Evolutionary conservation across 768 basidiomycete species (phyloP), one percentile per base, ranked within the genome.

Genomic region (Leucosporidium scottii): DNA sequence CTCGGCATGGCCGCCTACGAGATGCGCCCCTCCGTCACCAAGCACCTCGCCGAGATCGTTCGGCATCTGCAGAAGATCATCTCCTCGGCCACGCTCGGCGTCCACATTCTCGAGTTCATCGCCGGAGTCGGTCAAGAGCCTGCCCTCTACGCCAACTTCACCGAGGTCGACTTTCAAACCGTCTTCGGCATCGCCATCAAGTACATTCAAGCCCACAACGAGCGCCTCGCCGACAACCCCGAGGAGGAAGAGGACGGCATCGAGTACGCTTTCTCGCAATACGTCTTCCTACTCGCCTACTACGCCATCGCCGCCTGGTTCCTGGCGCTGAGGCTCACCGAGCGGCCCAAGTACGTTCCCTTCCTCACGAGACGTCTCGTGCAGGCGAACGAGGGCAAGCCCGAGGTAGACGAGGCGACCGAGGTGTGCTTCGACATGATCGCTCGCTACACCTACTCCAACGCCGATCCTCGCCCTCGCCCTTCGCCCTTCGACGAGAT

Each of bases 361-460:
- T 92, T 88, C 79, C 92, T 99, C 76, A 87, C 88, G 0, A 83
- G 88, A 13, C 89, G 92, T 72, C 83, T 99, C 1, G 81, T 93
- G 13, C 81, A 92, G 30, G 92, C 91, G 20, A 92, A 92, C 78
- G 88, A 89, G 67, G 86, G 84, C 20, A 84, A 84, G 62, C 79
- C 80, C 2, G 82, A 84, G 50, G 81, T 93, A 8, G 96, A 98
- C 77, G 91, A 90, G 67, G 87, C 88, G 31, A 90, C 93, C 0
- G 91, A 97, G 76, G 94, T 98, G 47, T 94, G 91, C 78, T 93
- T 98, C 75, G 96, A 99, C 77, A 98, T 93, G 92, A 82, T 99
- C 23, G 88, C 91, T 15, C 83, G 96, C 23, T 96, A 96, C 76
- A 88, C 94, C 0, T 97, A 93, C 74, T 91, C 87, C 20, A 92